Evolutionary conservation across 2,329 filamentous ascomycete species (phyloP).

Genomic region (Cercospora brassicicola): DNA sequence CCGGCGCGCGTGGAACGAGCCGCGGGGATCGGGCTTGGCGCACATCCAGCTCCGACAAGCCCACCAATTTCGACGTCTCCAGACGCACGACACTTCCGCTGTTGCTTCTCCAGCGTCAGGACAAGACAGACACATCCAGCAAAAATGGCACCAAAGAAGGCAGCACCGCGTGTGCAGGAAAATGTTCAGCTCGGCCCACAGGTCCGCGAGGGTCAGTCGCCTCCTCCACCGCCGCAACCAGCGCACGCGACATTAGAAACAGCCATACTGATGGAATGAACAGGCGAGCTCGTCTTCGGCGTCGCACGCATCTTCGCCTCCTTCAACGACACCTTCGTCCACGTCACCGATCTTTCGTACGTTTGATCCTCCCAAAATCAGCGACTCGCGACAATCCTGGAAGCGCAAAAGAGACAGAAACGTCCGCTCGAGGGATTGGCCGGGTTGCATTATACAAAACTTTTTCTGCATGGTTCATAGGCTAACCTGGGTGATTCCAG

Average conservation of each 20-base stretch:
- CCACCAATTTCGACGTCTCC: constrained; percentile 16
- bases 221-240: constrained; percentile 15
- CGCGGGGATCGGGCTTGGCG: constrained; percentile 22
- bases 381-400: constrained; percentile 3
- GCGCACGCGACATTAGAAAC: constrained; percentile 14
- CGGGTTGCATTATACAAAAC: constrained; percentile 32
- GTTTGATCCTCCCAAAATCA: constrained; percentile 28
- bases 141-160: constrained; percentile 93
- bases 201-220: constrained; percentile 80
- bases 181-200: constrained; percentile 98
- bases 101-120: constrained; percentile 22
- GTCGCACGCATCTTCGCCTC: constrained; percentile 98
- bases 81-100: not conserved
- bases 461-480: constrained; percentile 42
- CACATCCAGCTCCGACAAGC: constrained; percentile 10
- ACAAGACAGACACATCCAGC: constrained; percentile 32
- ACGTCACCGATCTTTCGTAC: constrained; percentile 91
- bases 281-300: constrained; percentile 95
- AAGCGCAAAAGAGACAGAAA: constrained; percentile 13
- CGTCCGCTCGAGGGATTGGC: constrained; percentile 7
- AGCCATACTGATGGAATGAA: constrained; percentile 28
- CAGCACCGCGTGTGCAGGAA: constrained; percentile 78
- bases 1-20: not conserved
- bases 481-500: constrained; percentile 74
- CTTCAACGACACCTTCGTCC: constrained; percentile 67